Evolutionary conservation across 2,329 filamentous ascomycete species (phyloP).

Genomic region (Neonectria coccinea): DNA sequence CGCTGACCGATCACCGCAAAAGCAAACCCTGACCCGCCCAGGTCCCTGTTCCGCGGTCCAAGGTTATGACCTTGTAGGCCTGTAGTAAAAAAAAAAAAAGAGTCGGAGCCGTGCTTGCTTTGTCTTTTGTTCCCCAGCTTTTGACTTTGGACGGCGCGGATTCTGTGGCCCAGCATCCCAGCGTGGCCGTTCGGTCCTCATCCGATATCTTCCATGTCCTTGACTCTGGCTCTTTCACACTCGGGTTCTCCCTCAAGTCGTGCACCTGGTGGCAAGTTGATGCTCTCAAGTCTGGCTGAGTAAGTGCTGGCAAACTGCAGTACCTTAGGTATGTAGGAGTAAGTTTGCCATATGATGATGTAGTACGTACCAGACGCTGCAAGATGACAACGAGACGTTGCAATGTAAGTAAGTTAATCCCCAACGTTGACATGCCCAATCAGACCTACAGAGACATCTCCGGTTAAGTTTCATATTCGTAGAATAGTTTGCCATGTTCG

Average conservation of each 20-base stretch:
- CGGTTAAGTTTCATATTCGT: not conserved
- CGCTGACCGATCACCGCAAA: constrained; percentile 4
- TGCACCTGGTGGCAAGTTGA: not conserved
- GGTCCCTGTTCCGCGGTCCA: not conserved
- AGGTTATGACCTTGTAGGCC: too few species aligned
- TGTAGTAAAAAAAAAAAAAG: not conserved
- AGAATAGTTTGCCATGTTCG: too few species aligned
- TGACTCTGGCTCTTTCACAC: not conserved
- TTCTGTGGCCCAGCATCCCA: not conserved
- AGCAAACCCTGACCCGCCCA: not conserved
- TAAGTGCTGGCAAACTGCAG: not conserved
- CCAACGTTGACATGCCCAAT: not conserved
- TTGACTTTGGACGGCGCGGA: not conserved
- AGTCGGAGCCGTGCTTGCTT: not conserved
- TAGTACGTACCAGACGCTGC: not conserved
- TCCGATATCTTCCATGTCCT: constrained; percentile 8
- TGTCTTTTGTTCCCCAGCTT: not conserved
- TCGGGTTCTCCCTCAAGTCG: not conserved
- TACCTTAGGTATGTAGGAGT: too few species aligned
- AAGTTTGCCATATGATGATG: not conserved
- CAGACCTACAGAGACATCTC: not conserved
- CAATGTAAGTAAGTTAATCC: too few species aligned
- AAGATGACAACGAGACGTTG: not conserved
- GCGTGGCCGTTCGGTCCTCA: constrained; percentile 2
- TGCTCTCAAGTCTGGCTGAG: not conserved